These are phyloP conservation scores for Aspergillus transmontanensis DNA, from an alignment of 2,329 filamentous ascomycete species.

Conservation along the genomic window DNA sequence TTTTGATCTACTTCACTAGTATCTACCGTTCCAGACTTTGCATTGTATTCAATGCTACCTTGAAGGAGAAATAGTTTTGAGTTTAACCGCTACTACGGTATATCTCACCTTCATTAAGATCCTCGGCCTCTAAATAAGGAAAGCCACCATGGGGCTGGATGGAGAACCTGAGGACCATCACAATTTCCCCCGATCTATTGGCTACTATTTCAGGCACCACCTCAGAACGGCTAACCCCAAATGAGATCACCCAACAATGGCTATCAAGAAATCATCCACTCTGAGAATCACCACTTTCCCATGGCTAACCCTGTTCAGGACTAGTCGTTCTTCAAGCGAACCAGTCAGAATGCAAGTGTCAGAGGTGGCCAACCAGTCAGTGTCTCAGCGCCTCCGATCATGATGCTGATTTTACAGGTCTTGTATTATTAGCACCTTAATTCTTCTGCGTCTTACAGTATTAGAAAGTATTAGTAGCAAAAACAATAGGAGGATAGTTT, in stretches of 20 bases:
- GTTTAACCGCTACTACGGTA: not conserved
- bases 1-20: not conserved
- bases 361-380: conserved; percentile 8
- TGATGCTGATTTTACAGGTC: not conserved
- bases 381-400: conserved; percentile 15
- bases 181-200: not conserved
- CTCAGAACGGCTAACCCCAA: not conserved
- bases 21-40: not conserved
- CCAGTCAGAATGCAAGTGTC: conserved; percentile 13
- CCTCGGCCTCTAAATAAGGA: not conserved
- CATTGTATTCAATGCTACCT: too few species aligned
- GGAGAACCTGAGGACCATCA: not conserved
- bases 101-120: not conserved
- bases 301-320: not conserved
- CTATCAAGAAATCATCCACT: conserved; percentile 3
- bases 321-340: conserved; percentile 13
- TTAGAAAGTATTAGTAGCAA: not conserved
- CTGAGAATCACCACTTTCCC: not conserved
- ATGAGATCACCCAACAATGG: conserved; percentile 4
- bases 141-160: not conserved
- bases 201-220: conserved; percentile 4
- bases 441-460: not conserved
- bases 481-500: not conserved
- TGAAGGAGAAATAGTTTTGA: too few species aligned
- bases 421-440: conserved; percentile 4